phyloP scores from a whole-genome alignment of 208 protist species.

The Ichthyophonus hoferi region DNA sequence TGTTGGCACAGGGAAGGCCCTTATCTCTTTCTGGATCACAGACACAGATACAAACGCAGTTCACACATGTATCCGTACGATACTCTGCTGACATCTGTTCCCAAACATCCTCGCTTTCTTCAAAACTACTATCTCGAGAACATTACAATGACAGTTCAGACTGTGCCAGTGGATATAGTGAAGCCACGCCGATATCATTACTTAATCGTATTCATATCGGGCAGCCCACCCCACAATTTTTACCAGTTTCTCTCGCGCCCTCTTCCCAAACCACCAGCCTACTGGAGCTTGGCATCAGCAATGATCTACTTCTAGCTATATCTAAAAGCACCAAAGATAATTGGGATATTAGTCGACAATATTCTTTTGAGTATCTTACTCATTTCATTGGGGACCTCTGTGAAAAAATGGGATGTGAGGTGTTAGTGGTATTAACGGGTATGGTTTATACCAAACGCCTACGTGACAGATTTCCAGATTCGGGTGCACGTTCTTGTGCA shows the following conservation, averaged over 20 bases:
- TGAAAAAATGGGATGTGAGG: background rate
- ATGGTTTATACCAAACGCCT: background rate
- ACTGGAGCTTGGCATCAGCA: background rate
- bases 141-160: background rate
- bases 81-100: background rate
- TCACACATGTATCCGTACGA: background rate
- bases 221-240: background rate
- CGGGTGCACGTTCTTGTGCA: background rate
- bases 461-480: background rate
- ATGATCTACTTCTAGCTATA: background rate
- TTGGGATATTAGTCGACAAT: background rate
- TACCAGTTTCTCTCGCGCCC: background rate
- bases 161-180: too few species aligned
- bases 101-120: background rate
- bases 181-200: too few species aligned
- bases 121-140: background rate
- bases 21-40: background rate
- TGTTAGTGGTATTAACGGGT: background rate
- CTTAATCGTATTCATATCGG: too few species aligned
- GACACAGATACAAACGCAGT: background rate
- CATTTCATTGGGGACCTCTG: background rate
- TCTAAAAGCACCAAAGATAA: background rate
- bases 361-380: background rate
- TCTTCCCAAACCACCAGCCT: background rate
- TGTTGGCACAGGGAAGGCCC: background rate